Conservation (phyloP, 202 grass and related monocot genomes). For the Brachypodium distachyon region DNA sequence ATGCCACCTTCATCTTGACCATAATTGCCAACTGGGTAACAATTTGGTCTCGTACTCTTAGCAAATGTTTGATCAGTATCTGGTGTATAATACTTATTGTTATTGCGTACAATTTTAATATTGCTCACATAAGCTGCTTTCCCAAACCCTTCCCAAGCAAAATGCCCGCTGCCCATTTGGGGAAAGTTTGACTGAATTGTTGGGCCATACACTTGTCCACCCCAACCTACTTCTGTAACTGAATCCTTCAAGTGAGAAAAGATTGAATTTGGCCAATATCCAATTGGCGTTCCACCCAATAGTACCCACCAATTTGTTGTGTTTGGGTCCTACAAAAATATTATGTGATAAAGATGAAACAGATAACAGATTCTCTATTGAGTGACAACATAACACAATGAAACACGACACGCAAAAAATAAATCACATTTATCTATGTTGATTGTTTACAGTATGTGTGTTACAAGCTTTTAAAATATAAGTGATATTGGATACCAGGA, state of each 20-base stretch:
- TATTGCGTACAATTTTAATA: not conserved
- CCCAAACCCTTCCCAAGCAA: not conserved
- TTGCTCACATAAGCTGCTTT: not conserved
- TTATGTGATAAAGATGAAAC: not conserved
- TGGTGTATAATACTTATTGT: not conserved
- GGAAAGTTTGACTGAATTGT: not conserved
- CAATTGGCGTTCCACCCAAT: not conserved
- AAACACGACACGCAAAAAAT: no score
- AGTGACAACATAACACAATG: not conserved
- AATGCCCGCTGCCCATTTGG: not conserved
- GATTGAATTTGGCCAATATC: not conserved
- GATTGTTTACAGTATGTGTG: no score
- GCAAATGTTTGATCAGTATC: not conserved
- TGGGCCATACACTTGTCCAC: not conserved
- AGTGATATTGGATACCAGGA: no score
- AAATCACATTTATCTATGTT: no score
- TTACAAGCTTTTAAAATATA: no score
- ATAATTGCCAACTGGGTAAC: not conserved
- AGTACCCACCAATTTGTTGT: not conserved
- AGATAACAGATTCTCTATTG: not conserved
- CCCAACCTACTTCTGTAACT: not conserved
- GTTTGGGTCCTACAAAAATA: not conserved
- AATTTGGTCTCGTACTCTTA: not conserved
- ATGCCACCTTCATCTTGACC: not conserved
- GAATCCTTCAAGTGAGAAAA: not conserved